Evolutionary conservation across 176 grass and related monocot species (phyloP).

Genomic region (Aegilops tauschii): DNA sequence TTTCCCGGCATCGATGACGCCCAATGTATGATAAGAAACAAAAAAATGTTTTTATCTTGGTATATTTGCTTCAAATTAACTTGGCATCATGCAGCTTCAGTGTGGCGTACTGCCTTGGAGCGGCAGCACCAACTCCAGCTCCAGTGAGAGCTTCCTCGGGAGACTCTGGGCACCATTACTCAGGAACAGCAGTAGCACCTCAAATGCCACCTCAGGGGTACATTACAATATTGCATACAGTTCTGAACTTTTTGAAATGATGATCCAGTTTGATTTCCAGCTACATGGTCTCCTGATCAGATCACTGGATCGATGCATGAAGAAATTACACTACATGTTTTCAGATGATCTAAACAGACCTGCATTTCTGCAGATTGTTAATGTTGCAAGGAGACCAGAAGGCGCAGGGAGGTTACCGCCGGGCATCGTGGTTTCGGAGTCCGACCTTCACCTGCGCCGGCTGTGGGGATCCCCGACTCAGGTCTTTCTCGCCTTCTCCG

Average conservation of each 20-base stretch:
- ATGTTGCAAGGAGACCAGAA: conserved; percentile 27
- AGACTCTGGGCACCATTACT: neutral
- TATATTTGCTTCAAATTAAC: neutral
- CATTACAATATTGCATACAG: neutral
- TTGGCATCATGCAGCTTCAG: neutral
- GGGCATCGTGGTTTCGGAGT: conserved; percentile 28
- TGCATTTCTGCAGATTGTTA: neutral
- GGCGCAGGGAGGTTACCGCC: conserved; percentile 51
- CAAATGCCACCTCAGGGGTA: conserved; percentile 30
- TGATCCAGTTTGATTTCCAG: too few species aligned
- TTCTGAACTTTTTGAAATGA: neutral
- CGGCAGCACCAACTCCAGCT: neutral
- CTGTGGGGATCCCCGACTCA: conserved; percentile 50
- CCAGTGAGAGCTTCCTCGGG: neutral
- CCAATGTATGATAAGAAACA: neutral
- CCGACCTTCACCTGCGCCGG: conserved; percentile 48
- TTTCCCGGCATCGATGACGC: conserved; percentile 3
- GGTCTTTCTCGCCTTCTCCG: neutral
- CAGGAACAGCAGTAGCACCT: neutral
- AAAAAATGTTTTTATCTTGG: neutral
- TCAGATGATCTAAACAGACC: neutral
- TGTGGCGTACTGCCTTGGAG: neutral
- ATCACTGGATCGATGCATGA: too few species aligned
- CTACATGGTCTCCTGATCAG: too few species aligned
- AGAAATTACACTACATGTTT: neutral